These are phyloP conservation scores for Casuarina glauca DNA, from an alignment of 306 rosid species.

Conservation along the genomic window DNA sequence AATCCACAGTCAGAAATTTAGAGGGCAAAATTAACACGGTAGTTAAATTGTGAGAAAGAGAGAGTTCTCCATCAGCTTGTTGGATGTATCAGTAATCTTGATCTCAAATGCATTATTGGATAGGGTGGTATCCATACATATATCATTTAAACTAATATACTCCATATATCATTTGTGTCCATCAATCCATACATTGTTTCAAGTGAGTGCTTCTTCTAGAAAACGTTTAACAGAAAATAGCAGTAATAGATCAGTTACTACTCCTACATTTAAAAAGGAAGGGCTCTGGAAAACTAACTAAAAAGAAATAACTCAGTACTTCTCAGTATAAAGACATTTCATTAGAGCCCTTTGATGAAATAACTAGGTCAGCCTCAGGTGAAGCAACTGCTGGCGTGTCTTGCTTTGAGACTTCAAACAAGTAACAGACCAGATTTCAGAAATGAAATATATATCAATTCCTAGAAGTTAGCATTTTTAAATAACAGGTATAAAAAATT, in stretches of 20 bases:
- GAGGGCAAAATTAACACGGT: neutral
- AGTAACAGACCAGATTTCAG: neutral
- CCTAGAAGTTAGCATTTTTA: neutral
- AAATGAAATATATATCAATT: neutral
- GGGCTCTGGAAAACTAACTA: no score
- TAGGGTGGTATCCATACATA: no score
- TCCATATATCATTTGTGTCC: no score
- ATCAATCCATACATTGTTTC: no score
- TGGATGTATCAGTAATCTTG: neutral
- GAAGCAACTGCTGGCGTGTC: neutral
- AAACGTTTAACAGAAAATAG: no score
- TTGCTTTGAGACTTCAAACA: conserved; percentile 3
- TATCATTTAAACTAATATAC: no score
- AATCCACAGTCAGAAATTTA: conserved; percentile 13
- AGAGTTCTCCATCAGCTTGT: neutral
- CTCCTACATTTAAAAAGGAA: no score
- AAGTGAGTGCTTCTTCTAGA: no score
- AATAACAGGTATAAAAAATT: neutral
- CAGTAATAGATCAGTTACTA: no score
- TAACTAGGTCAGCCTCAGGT: neutral
- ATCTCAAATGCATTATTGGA: neutral
- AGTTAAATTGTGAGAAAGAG: neutral
- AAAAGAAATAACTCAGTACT: neutral
- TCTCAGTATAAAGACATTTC: neutral
- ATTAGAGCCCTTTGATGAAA: neutral